Percentiles rank a stretch among this genome's conserved stretches.
Evolutionary conservation across 495 filamentous ascomycete genomes (phyloP).

Genomic region (Arthonia radiata): DNA sequence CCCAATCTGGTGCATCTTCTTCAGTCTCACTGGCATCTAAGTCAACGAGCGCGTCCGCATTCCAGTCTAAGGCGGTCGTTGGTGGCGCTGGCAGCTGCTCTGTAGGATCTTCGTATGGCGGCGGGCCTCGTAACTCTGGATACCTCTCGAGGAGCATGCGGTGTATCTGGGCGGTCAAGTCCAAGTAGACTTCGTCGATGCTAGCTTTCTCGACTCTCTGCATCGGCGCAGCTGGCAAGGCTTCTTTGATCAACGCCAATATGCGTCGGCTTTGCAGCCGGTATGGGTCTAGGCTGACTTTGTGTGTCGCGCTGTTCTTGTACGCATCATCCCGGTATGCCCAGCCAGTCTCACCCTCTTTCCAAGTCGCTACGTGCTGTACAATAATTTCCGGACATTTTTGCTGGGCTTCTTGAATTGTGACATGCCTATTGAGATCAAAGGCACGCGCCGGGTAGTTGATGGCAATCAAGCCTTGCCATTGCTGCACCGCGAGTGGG

Average conservation of each 20-base stretch:
- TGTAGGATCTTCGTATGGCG: constrained; percentile 44
- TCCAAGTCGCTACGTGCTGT: constrained; percentile 90
- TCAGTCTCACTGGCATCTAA: constrained; percentile 46
- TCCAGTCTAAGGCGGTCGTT: constrained; percentile 56
- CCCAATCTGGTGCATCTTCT: constrained; percentile 77
- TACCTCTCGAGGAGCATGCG: constrained; percentile 50
- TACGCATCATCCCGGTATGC: constrained; percentile 63
- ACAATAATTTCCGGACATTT: constrained; percentile 59
- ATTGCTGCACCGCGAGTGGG: constrained; percentile 70
- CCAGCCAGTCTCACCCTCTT: constrained; percentile 76
- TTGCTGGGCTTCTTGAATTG: constrained; percentile 62
- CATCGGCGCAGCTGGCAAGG: constrained; percentile 28
- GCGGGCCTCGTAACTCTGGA: constrained; percentile 38
- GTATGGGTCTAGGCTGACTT: constrained; percentile 86
- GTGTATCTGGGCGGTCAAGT: constrained; percentile 65
- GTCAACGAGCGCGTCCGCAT: constrained; percentile 53
- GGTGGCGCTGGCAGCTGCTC: constrained; percentile 50
- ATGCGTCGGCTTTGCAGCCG: constrained; percentile 66
- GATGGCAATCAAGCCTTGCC: constrained; percentile 72
- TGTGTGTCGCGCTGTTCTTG: constrained; percentile 56
- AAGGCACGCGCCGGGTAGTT: constrained; percentile 77
- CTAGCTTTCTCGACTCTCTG: constrained; percentile 76
- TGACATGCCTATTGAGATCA: constrained; percentile 46
- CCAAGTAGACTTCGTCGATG: constrained; percentile 79
- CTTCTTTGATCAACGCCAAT: constrained; percentile 53